Evolutionary conservation across 2,329 filamentous ascomycete genomes (phyloP).

Genomic region (Lecanosticta acicola): DNA sequence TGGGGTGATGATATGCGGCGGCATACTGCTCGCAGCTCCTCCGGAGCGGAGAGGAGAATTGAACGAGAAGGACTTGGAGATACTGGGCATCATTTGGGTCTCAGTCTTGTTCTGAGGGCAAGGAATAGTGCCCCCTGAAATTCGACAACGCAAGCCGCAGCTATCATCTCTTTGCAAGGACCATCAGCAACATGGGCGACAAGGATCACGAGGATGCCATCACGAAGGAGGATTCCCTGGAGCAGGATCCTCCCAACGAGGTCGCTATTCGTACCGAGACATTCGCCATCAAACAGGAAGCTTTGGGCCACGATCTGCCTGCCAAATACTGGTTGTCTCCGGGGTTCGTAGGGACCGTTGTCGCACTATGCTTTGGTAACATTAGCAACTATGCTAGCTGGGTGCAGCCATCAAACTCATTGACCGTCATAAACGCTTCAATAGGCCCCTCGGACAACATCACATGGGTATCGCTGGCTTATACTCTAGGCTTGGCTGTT

Average conservation of each 20-base stretch:
- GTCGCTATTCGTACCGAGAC: conserved; percentile 13
- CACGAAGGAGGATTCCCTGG: background rate
- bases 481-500: conserved; percentile 3
- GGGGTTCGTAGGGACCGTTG: conserved; percentile 11
- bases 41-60: too few relatives aligned
- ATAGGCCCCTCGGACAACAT: conserved; percentile 2
- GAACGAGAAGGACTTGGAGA: too few relatives aligned
- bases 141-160: too few relatives aligned
- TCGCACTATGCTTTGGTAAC: conserved; percentile 11
- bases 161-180: too few relatives aligned
- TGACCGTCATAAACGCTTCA: background rate
- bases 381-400: conserved; percentile 10
- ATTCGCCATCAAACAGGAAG: conserved; percentile 12
- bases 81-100: too few relatives aligned
- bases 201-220: background rate
- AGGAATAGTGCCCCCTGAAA: too few relatives aligned
- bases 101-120: too few relatives aligned
- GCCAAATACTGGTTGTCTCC: conserved; percentile 9
- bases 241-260: conserved; percentile 1
- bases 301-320: conserved; percentile 8
- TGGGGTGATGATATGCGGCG: too few relatives aligned
- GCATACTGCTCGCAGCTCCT: too few relatives aligned
- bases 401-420: conserved; percentile 1
- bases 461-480: conserved; percentile 1
- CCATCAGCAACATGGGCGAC: too few relatives aligned